A percentile compares a stretch with the other conserved stretches of the same genome.
Evolutionary conservation across 164 flowering plant species (phyloP).

Genomic region (Piper betle): DNA sequence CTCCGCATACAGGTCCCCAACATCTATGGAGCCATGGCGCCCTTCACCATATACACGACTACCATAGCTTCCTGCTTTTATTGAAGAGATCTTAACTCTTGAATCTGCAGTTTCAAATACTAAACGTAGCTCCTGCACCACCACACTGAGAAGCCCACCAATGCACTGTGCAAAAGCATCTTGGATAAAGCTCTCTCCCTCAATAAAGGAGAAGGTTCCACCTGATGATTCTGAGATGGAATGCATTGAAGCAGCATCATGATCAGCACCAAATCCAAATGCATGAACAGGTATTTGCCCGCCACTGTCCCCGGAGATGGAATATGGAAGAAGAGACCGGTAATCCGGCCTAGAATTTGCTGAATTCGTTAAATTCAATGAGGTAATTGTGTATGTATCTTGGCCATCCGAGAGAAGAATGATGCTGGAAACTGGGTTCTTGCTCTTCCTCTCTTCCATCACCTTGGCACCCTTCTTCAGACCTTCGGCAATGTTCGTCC

Average conservation of each 20-base stretch:
- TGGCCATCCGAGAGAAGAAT: constrained; percentile 90
- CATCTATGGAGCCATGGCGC: constrained; percentile 33
- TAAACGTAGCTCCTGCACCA: constrained; percentile 56
- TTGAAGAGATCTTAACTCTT: constrained; percentile 23
- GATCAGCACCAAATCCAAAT: constrained; percentile 90
- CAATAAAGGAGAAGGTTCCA: constrained; percentile 93
- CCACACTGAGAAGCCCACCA: constrained; percentile 89
- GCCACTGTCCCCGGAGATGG: constrained; percentile 22
- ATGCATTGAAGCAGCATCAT: constrained; percentile 85
- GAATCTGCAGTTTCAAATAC: constrained; percentile 42
- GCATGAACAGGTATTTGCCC: constrained; percentile 71
- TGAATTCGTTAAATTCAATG: constrained; percentile 17
- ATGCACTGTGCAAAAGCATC: constrained; percentile 99
- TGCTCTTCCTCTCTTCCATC: constrained; percentile 53
- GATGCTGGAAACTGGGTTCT: constrained; percentile 74
- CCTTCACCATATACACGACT: constrained; percentile 21
- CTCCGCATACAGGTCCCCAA: constrained; percentile 88
- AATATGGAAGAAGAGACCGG: constrained; percentile 43
- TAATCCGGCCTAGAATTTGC: constrained; percentile 16
- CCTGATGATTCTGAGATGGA: constrained; percentile 77
- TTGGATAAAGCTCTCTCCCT: constrained; percentile 72
- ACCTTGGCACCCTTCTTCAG: constrained; percentile 73
- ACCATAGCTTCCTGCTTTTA: constrained; percentile 77
- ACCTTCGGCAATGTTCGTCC: constrained; percentile 87
- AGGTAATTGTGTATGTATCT: constrained; percentile 50